Conservation (phyloP, 352 stramenopile genomes). For the Globisporangium middletonii region DNA sequence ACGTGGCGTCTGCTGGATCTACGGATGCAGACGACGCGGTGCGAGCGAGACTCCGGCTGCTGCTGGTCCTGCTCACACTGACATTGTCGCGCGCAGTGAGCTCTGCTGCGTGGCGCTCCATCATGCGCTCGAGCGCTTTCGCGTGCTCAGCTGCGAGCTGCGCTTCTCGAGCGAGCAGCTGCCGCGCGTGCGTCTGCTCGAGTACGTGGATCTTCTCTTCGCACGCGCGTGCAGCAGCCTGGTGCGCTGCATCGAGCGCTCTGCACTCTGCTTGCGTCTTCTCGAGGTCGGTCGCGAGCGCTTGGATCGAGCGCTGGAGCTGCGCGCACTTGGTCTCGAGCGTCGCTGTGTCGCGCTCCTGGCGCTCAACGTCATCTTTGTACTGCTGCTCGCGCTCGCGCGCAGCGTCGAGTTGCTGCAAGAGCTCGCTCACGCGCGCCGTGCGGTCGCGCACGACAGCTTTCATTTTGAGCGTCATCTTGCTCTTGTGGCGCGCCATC, state of each 20-base stretch:
- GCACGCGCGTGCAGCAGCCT: conserved; percentile 10
- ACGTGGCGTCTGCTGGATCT: not conserved
- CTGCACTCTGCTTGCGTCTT: conserved; percentile 12
- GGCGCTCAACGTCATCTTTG: not conserved
- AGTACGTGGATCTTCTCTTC: conserved; percentile 22
- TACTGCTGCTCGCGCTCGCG: conserved; percentile 10
- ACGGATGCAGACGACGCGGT: not conserved
- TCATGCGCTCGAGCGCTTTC: conserved; percentile 23
- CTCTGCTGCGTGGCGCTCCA: conserved; percentile 36
- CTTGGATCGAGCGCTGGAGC: conserved; percentile 5
- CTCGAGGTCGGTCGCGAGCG: conserved; percentile 6
- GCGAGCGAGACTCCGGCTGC: too few relatives aligned
- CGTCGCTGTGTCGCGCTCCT: conserved; percentile 7
- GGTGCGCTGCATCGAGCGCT: conserved; percentile 6
- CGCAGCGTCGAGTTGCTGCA: conserved; percentile 8
- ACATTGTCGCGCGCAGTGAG: conserved; percentile 19
- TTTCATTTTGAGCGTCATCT: conserved; percentile 48
- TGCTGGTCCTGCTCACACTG: too few relatives aligned
- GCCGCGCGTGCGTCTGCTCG: conserved; percentile 25
- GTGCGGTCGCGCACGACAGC: conserved; percentile 27
- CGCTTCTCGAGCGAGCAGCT: conserved; percentile 26
- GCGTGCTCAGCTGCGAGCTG: conserved; percentile 28
- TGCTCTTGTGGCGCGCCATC: conserved; percentile 27
- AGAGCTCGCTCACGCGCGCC: conserved; percentile 11
- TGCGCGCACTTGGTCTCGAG: conserved; percentile 6